Base-by-base conservation (phyloP, 2,329 filamentous ascomycete genomes). In the Penicillium sp. region DNA sequence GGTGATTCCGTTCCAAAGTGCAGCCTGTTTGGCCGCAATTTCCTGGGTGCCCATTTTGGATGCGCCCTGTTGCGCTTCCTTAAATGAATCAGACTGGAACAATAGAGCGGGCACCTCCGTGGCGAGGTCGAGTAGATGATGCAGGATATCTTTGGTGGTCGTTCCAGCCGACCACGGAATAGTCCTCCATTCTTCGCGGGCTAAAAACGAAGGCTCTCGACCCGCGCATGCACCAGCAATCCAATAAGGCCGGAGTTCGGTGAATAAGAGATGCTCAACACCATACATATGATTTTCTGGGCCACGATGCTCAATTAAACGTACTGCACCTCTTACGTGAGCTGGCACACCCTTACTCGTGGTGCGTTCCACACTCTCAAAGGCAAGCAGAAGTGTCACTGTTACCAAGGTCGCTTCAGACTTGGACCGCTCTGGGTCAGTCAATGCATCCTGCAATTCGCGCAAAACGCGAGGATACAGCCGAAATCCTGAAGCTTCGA, bases 201-300 rank as follows among this genome's bases (percentile, higher is more conserved):
- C 69, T 11, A 76, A 66, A 51, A 76, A 76, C 8, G 71, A 71
- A 1, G 72, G 68, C n/a, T 61, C 58, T 24, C 74, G 71, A 33
- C 51, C 57, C 29, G 69, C 63, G 33, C 76, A 54, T 26, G 71
- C 66, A 9, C 66, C 68, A 10, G 66, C 71, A 48, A 73, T 66
- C 71, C 73, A 76, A 50, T 75, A 76, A 13, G 74, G 74, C 24
- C 74, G 68, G 24, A 76, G 61, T 48, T 76, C 74, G 3, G 72
- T 72, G 46, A 73, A 76, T 7, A 75, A 53, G 3, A 74, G 59
- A 63, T 76, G 74, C 48, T 76, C 74, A 3, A 76, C 71, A 1
- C 74, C 74, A 55, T 73, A 71, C 50, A 75, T 71, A 56, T 76
- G 74, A 35, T 71, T 74, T 49, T 75, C 72, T 0, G 74, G 72